These are phyloP conservation scores for Euphorbia schlechtendalii DNA, from an alignment of 441 rosid genomes.

Conservation along the genomic window DNA sequence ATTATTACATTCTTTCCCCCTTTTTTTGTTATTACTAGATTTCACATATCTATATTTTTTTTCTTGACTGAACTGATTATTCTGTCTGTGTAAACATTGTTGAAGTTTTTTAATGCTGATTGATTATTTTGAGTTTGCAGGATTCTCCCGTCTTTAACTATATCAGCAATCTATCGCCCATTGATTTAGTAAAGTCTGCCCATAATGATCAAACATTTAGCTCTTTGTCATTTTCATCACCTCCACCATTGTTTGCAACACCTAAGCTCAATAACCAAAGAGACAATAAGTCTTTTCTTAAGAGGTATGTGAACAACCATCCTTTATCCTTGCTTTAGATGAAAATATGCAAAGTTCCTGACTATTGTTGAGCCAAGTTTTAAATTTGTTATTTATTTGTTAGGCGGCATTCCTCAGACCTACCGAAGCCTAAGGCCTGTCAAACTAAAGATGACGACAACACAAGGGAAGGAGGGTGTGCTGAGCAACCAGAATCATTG, in stretches of 20 bases:
- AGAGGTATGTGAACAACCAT: constrained; percentile 39
- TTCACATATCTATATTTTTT: neutral
- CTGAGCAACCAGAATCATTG: constrained; percentile 28
- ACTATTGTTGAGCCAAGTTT: neutral
- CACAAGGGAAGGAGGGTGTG: constrained; percentile 19
- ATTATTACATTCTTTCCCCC: neutral
- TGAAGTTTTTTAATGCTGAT: neutral
- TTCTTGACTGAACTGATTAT: neutral
- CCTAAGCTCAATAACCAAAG: constrained; percentile 61
- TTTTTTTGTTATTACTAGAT: neutral
- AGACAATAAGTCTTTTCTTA: constrained; percentile 54
- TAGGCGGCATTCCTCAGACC: constrained; percentile 42
- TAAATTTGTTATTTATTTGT: constrained; percentile 11
- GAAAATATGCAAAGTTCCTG: neutral
- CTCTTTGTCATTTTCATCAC: constrained; percentile 57
- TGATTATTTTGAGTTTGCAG: constrained; percentile 31
- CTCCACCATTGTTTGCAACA: constrained; percentile 76
- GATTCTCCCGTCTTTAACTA: constrained; percentile 89
- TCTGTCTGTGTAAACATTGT: neutral
- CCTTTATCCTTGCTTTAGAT: neutral
- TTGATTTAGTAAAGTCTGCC: constrained; percentile 56
- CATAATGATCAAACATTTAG: constrained; percentile 50
- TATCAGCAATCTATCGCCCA: constrained; percentile 83
- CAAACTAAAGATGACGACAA: constrained; percentile 26
- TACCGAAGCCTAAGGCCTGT: constrained; percentile 30